phyloP scores from a whole-genome alignment of 2,329 filamentous ascomycete genomes.

The Metarhizium brunneum region DNA sequence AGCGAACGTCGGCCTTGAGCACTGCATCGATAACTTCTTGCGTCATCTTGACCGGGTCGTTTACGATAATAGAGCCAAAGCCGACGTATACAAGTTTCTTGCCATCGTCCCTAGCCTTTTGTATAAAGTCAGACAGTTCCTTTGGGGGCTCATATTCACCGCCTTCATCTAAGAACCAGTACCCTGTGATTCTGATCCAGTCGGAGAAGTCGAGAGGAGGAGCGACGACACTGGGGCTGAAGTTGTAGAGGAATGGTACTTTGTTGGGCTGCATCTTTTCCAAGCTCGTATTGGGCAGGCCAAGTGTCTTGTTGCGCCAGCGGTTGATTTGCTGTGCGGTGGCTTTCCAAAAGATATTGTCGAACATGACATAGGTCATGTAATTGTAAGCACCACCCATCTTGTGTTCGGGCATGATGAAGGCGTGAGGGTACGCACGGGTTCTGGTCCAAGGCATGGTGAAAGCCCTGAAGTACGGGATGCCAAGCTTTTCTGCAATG shows the following conservation, averaged over 20 bases:
- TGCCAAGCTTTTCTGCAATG: constrained; percentile 83
- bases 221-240: constrained; percentile 86
- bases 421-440: constrained; percentile 90
- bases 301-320: constrained; percentile 77
- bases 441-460: constrained; percentile 99
- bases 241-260: constrained; percentile 98
- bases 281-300: constrained; percentile 69
- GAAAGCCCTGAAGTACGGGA: constrained; percentile 95
- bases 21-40: constrained; percentile 91
- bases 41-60: constrained; percentile 80
- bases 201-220: constrained; percentile 93
- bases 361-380: constrained; percentile 91
- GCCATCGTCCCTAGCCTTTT: constrained; percentile 65
- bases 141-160: constrained; percentile 61
- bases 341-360: constrained; percentile 93
- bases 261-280: constrained; percentile 94
- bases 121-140: constrained; percentile 73
- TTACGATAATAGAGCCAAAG: constrained; percentile 92
- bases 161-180: constrained; percentile 91
- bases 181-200: constrained; percentile 94
- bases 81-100: constrained; percentile 97
- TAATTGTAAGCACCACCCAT: constrained; percentile 95
- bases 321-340: constrained; percentile 85
- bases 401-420: constrained; percentile 85
- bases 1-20: constrained; percentile 81